Base-by-base conservation (phyloP, 306 rosid genomes). In the Cicer yamashitae region DNA sequence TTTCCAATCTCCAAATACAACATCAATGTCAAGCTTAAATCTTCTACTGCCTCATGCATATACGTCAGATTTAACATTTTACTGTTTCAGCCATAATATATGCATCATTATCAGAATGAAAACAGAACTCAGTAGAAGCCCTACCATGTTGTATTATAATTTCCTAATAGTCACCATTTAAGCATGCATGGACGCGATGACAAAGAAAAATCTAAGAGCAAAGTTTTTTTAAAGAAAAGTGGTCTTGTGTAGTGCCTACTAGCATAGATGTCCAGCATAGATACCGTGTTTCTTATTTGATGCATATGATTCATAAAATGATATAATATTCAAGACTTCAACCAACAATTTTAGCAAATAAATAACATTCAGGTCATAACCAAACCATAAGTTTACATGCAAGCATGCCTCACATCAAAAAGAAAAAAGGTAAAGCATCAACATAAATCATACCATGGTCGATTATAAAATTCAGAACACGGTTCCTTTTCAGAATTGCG, bases 381-480 rank as follows among this genome's bases (percentile, higher is more conserved):
- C 50, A 62, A 67, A 48, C 9, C 57, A 17, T 38, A 50, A 44
- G 60, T 46, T 20, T 12, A 7, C 37, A 22, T 56, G 71, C 54
- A 25, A 14, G 22, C 76, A 40, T 40, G 67, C 46, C 72, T 77
- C 70, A 59, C 14, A 70, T 45, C 46, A 71, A 40, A 48, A 14
- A 51, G 14, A 47, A 47, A 51, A 63, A 44, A 8, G 39, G 54
- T 79, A 54, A 65, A 65, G 56, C 37, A 34, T 18, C 12, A 45
- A 46, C 46, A 52, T 58, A 50, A 71, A 44, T 39, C 88, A 75
- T 82, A 90, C 99, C 99, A 94, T 17, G 96, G 87, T 82, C 89
- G 93, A 80, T 77, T 92, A 74, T 84, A 94, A 87, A 85, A 86
- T 79, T 86, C 87, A 46, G 96, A 56, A 43, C 20, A 73, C 18